Percentiles rank a stretch among this genome's conserved stretches.
These are phyloP conservation scores for Hylodesmum podocarpum DNA, from an alignment of 306 rosid genomes.

Conservation along the genomic window DNA sequence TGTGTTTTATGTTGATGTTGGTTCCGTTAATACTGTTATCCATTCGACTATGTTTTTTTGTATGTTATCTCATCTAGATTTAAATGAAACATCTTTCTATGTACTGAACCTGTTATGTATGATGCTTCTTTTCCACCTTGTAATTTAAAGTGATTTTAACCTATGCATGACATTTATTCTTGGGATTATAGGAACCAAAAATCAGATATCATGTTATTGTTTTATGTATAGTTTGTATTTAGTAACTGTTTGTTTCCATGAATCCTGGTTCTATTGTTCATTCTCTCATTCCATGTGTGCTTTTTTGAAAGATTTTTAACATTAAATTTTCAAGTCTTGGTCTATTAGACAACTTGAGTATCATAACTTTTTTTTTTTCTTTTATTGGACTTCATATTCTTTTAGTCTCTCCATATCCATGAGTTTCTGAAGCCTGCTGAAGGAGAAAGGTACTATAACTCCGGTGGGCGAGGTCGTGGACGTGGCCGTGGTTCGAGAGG, in stretches of 20 bases:
- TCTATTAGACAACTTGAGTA: background rate
- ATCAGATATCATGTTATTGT: background rate
- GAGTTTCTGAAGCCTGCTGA: conserved; percentile 95
- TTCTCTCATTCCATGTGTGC: background rate
- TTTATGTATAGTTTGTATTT: background rate
- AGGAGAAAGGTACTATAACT: conserved; percentile 64
- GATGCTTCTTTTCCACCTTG: background rate
- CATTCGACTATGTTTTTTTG: background rate
- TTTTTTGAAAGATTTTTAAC: background rate
- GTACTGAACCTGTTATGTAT: background rate
- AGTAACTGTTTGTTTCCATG: background rate
- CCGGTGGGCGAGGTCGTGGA: conserved; percentile 83
- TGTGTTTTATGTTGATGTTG: background rate
- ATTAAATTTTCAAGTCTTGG: background rate
- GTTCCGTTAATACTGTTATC: background rate
- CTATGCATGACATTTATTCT: background rate
- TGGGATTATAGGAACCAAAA: background rate
- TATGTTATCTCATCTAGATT: background rate
- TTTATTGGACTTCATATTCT: background rate
- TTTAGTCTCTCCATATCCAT: conserved; percentile 77
- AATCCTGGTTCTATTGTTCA: background rate
- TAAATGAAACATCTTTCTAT: background rate
- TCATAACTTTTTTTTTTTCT: background rate
- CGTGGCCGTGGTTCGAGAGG: conserved; percentile 78
- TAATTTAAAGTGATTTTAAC: background rate